Base-by-base conservation (phyloP, 1,139 yeast species). In the Ogataea hybrid region DNA sequence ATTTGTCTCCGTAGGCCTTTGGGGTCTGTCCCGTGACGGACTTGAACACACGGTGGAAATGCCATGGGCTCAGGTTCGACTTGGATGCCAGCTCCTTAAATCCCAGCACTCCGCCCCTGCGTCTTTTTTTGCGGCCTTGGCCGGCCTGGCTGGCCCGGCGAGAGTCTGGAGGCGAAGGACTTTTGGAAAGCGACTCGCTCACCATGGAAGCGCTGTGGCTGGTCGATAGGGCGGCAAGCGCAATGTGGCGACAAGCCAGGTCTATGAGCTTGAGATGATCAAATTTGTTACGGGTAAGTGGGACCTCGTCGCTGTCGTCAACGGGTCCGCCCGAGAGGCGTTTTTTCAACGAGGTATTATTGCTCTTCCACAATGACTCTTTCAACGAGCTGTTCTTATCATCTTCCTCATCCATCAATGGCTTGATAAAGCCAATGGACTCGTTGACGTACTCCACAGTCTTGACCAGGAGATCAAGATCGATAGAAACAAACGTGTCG, bases 161-260 rank as follows among this genome's bases (percentile, higher is more conserved):
- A n/a, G n/a, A n/a, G n/a, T n/a, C n/a, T n/a, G n/a, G n/a, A n/a
- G n/a, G n/a, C n/a, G n/a, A n/a, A n/a, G n/a, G n/a, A n/a, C n/a
- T n/a, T n/a, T n/a, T n/a, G n/a, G n/a, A n/a, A n/a, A n/a, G n/a
- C n/a, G n/a, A n/a, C n/a, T n/a, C n/a, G n/a, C n/a, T n/a, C n/a
- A n/a, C n/a, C n/a, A n/a, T n/a, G n/a, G n/a, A n/a, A n/a, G n/a
- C n/a, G n/a, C n/a, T n/a, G n/a, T n/a, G n/a, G n/a, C n/a, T n/a
- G n/a, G n/a, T n/a, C n/a, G n/a, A n/a, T n/a, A n/a, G n/a, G n/a
- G n/a, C n/a, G n/a, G n/a, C n/a, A n/a, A n/a, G n/a, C n/a, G 42
- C 92, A 58, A 85, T 81, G 61, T 84, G 92, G 49, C 92, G 78
- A 59, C 95, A 85, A 1, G 95, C 94, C 54, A 84, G 75, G 57